A percentile compares a stretch with the other conserved stretches of the same genome.
phyloP scores from a whole-genome alignment of 306 rosid species.

The Rubus parviflorus region DNA sequence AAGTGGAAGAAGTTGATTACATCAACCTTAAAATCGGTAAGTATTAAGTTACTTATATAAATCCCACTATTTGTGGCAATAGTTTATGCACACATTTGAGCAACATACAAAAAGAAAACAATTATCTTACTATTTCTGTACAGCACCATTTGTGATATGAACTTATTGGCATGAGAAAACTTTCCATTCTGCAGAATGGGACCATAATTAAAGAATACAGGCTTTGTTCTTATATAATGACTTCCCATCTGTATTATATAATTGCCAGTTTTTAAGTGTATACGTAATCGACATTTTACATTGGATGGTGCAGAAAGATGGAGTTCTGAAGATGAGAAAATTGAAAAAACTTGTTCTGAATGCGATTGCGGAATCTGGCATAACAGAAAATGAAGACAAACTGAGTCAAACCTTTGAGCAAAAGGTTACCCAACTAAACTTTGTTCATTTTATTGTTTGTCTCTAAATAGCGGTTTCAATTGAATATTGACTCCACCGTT shows the following conservation, averaged over 20 bases:
- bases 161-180: not conserved
- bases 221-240: not conserved
- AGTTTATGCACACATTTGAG: not conserved
- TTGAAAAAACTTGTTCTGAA: slow-evolving; percentile 59
- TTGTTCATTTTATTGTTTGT: not conserved
- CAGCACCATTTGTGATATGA: not conserved
- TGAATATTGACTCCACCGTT: not conserved
- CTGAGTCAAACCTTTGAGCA: slow-evolving; percentile 48
- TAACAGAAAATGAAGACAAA: slow-evolving; percentile 54
- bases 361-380: slow-evolving; percentile 65
- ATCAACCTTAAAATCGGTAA: slow-evolving; percentile 69
- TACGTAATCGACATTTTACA: not conserved
- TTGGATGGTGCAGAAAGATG: slow-evolving; percentile 61
- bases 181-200: not conserved
- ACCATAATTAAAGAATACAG: not conserved
- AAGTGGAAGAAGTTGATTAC: slow-evolving; percentile 85
- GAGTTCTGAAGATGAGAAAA: slow-evolving; percentile 71
- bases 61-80: not conserved
- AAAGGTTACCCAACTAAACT: slow-evolving; percentile 49
- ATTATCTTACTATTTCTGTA: not conserved
- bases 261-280: not conserved
- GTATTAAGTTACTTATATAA: slow-evolving; percentile 27
- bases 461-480: not conserved
- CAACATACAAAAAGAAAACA: not conserved
- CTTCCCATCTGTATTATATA: not conserved